Evolutionary conservation across 2,329 filamentous ascomycete genomes (phyloP).

Genomic region (Fusarium subtropicale): DNA sequence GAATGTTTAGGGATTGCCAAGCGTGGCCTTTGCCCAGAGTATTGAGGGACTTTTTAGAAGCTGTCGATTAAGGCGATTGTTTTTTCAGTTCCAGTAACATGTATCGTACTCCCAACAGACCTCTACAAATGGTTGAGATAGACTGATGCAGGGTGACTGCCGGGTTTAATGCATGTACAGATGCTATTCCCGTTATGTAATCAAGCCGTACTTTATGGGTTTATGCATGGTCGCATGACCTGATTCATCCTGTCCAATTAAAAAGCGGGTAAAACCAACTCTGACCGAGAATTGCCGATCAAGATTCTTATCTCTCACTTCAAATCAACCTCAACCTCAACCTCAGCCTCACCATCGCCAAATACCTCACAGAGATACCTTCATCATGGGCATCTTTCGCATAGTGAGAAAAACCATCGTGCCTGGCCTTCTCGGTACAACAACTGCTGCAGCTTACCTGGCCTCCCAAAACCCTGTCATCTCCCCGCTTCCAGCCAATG

Average conservation of each 20-base stretch:
- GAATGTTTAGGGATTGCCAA: slow-evolving; percentile 33
- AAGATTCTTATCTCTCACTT: slow-evolving; percentile 29
- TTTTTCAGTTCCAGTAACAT: no score
- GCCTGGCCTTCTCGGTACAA: slow-evolving; percentile 61
- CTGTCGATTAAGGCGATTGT: no score
- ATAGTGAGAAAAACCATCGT: slow-evolving; percentile 61
- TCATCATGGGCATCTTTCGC: slow-evolving; percentile 65
- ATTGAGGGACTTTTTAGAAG: slow-evolving; percentile 4
- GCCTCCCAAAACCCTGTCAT: slow-evolving; percentile 66
- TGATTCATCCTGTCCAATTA: neutral
- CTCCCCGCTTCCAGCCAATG: slow-evolving; percentile 67
- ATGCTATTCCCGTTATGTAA: neutral
- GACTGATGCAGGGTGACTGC: neutral
- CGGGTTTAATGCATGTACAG: neutral
- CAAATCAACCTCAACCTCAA: neutral
- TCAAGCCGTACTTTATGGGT: slow-evolving; percentile 7
- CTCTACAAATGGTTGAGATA: neutral
- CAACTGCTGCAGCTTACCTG: slow-evolving; percentile 61
- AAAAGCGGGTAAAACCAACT: slow-evolving; percentile 4
- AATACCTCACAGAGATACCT: neutral
- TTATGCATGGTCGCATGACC: slow-evolving; percentile 21
- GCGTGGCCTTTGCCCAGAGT: slow-evolving; percentile 38
- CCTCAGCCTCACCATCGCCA: neutral
- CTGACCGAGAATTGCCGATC: slow-evolving; percentile 25
- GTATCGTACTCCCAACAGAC: no score